Evolutionary conservation across 129 eudicot species (phyloP).

Genomic region (Solidago caesia): DNA sequence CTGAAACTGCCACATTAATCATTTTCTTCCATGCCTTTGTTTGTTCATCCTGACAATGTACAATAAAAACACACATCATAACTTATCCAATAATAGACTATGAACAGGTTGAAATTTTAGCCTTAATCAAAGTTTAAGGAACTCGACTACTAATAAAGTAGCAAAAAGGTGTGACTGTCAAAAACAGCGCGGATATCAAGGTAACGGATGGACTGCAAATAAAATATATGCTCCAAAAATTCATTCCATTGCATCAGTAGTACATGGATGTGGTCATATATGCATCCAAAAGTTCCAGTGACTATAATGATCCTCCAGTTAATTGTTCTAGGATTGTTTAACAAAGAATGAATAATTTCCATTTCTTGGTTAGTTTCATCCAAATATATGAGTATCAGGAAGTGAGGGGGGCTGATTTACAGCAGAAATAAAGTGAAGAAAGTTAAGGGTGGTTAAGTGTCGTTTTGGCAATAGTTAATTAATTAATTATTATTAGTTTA

Average conservation of each 20-base stretch:
- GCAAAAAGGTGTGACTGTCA: background rate
- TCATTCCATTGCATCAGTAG: background rate
- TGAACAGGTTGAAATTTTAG: background rate
- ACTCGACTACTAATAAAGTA: background rate
- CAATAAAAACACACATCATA: background rate
- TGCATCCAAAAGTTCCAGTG: no score
- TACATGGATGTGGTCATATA: no score
- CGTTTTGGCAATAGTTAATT: no score
- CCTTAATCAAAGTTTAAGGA: background rate
- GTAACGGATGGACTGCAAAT: background rate
- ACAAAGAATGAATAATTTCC: no score
- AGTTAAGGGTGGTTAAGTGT: no score
- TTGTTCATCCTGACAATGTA: conserved; percentile 67
- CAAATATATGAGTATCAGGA: no score
- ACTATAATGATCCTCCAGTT: no score
- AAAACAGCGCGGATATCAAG: background rate
- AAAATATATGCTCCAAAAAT: background rate
- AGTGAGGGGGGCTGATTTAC: no score
- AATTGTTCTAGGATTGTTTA: no score
- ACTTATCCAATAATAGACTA: conserved; percentile 9
- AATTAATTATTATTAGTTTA: no score
- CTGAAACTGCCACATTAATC: conserved; percentile 84
- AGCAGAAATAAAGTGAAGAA: no score
- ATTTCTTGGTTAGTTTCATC: no score
- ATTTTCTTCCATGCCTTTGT: conserved; percentile 91